phyloP scores from a whole-genome alignment of 164 flowering plant genomes.

The Santalum album region DNA sequence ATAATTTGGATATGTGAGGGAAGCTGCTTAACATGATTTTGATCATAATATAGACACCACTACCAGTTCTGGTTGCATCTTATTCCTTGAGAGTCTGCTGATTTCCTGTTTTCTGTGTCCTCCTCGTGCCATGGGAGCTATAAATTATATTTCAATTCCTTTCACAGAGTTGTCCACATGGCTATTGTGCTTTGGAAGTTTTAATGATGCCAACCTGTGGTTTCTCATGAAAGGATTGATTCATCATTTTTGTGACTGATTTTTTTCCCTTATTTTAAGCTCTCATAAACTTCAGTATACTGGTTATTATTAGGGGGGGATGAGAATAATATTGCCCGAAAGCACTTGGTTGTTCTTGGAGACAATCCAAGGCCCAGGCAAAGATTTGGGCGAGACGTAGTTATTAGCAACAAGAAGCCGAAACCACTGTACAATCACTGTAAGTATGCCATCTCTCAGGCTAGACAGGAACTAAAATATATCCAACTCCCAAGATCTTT shows the following conservation, averaged over 20 bases:
- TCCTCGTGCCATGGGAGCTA: too few relatives aligned
- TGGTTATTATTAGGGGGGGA: slow-evolving; percentile 18
- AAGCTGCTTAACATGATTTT: too few relatives aligned
- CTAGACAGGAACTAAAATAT: background rate
- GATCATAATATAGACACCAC: too few relatives aligned
- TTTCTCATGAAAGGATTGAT: background rate
- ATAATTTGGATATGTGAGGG: too few relatives aligned
- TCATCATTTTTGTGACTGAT: too few relatives aligned
- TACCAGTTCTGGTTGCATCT: too few relatives aligned
- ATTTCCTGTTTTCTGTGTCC: too few relatives aligned
- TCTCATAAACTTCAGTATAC: background rate
- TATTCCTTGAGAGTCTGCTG: too few relatives aligned
- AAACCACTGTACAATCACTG: slow-evolving; percentile 55
- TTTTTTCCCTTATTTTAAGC: background rate
- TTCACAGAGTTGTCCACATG: too few relatives aligned
- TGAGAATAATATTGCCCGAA: slow-evolving; percentile 14
- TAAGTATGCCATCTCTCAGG: slow-evolving; percentile 23
- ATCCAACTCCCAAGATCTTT: background rate
- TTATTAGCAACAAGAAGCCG: slow-evolving; percentile 24
- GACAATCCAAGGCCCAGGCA: slow-evolving; percentile 46
- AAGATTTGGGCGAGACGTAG: slow-evolving; percentile 8
- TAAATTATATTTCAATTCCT: too few relatives aligned
- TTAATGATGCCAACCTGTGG: too few relatives aligned
- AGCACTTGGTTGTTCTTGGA: slow-evolving; percentile 52
- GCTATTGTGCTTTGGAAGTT: too few relatives aligned